phyloP scores from a whole-genome alignment of 345 rosid genomes.

The Pistacia integerrima region DNA sequence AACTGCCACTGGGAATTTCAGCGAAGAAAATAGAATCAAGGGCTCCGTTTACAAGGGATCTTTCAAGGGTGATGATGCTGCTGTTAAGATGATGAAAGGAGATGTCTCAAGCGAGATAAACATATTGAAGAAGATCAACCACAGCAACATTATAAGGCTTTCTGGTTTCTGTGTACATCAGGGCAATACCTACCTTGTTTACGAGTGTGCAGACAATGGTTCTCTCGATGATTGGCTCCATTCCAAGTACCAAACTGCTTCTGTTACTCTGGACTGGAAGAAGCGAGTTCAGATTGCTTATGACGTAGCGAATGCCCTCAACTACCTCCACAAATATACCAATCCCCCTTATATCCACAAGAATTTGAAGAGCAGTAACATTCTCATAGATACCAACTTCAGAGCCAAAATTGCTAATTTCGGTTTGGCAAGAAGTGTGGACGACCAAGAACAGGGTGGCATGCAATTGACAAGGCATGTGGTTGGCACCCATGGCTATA shows the following conservation, averaged over 20 bases:
- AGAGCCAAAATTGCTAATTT: slow-evolving; percentile 83
- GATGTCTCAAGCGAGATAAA: slow-evolving; percentile 80
- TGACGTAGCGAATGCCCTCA: slow-evolving; percentile 75
- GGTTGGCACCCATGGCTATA: slow-evolving; percentile 79
- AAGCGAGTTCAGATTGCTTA: slow-evolving; percentile 78
- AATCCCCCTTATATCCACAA: slow-evolving; percentile 83
- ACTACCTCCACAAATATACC: slow-evolving; percentile 74
- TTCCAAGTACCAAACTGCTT: slow-evolving; percentile 24
- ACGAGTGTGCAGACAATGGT: slow-evolving; percentile 73
- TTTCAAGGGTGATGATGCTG: slow-evolving; percentile 74
- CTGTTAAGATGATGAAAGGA: slow-evolving; percentile 80
- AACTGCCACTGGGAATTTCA: slow-evolving; percentile 58
- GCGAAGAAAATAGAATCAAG: slow-evolving; percentile 56
- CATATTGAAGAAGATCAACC: slow-evolving; percentile 74
- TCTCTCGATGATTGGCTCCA: slow-evolving; percentile 71
- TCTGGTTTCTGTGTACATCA: slow-evolving; percentile 82
- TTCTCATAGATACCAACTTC: slow-evolving; percentile 69
- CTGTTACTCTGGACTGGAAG: slow-evolving; percentile 61
- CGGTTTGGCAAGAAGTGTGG: slow-evolving; percentile 67
- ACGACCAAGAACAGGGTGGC: slow-evolving; percentile 43
- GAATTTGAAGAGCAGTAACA: slow-evolving; percentile 78
- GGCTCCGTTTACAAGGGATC: slow-evolving; percentile 69
- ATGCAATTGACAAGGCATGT: slow-evolving; percentile 79
- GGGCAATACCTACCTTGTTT: slow-evolving; percentile 80
- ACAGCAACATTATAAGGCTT: slow-evolving; percentile 76